Evolutionary conservation across 2,329 filamentous ascomycete species (phyloP), one percentile per base, ranked within the genome.

Genomic region (Emmonsiellopsis sp.): DNA sequence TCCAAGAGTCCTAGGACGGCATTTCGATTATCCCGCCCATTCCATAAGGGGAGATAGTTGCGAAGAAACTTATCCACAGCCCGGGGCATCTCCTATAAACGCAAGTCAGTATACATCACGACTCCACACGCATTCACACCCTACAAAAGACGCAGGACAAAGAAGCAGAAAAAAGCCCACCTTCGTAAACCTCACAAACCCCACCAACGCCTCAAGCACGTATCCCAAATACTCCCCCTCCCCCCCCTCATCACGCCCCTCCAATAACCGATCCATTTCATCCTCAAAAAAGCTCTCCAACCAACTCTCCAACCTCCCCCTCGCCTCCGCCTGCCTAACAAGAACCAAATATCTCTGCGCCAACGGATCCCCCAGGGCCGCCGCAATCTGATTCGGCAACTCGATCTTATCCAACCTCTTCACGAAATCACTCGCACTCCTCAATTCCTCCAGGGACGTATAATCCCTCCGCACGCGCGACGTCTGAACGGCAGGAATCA

Each of bases 311-410:
- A 69, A 59, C 45, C 67, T 65, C 40, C 59, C 60, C 36, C 60
- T 60, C 79, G 74, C 65, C 64, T 63, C 69, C 37, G 80, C 77
- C 1, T 84, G 79, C 49, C 80, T 78, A 33, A 87, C 71, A n/a
- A 87, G 71, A 36, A 88, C 71, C 27, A 92, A 74, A 52, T 75
- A 80, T 63, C 92, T 93, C 65, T 92, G 88, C 1, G 92, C 77
- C 33, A 94, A 73, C 2, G 85, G 85, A 62, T 94, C 87, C 2
- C 80, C 81, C 11, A 94, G 73, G 3, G 87, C 82, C 5, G 89
- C 87, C 42, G 90, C 82, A 2, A 94, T 75, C 68, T 95, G 89
- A 57, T 87, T 90, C 0, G 89, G 89, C 42, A 90, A 72, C 66
- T 93, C 87, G 31, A 95, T 83, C 59, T 79, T 86, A 60, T 94